A percentile compares a stretch with the other conserved stretches of the same genome.
These are phyloP conservation scores for Ophioceras dolichostomum DNA, from an alignment of 2,329 filamentous ascomycete genomes.

Conservation along the genomic window DNA sequence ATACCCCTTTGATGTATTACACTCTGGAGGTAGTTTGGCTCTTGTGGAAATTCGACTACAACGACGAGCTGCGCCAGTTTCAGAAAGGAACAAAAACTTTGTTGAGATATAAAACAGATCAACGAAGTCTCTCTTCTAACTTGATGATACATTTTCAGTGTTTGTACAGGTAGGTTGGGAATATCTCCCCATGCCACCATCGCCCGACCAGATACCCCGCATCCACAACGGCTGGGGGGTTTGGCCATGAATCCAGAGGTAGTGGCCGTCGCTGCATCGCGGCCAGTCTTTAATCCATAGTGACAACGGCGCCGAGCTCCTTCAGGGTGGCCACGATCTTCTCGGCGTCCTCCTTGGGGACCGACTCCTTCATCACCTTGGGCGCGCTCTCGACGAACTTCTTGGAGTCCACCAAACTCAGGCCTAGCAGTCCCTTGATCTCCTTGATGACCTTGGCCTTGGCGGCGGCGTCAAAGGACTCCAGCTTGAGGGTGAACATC, in stretches of 20 bases:
- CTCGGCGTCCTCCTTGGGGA: constrained; percentile 97
- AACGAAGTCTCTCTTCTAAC: constrained; percentile 1
- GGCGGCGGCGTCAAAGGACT: constrained; percentile 71
- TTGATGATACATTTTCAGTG: constrained; percentile 1
- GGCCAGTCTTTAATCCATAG: constrained; percentile 89
- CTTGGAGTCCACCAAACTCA: constrained; percentile 98
- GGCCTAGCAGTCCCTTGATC: constrained; percentile 87
- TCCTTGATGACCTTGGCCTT: constrained; percentile 99
- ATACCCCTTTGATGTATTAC: no score
- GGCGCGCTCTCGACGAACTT: constrained; percentile 98
- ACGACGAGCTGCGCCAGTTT: no score
- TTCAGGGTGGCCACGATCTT: constrained; percentile 95
- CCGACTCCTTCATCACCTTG: constrained; percentile 98
- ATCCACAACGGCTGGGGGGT: no score
- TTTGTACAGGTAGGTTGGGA: not conserved
- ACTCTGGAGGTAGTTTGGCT: no score
- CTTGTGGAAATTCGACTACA: no score
- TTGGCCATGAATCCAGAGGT: no score
- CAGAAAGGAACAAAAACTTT: not conserved
- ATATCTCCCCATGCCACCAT: not conserved
- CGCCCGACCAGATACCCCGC: no score
- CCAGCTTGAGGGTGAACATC: constrained; percentile 90
- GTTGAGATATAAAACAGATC: constrained; percentile 1
- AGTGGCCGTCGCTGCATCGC: no score
- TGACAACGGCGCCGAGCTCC: constrained; percentile 76